Percentiles rank a stretch among this genome's conserved stretches.
phyloP scores from a whole-genome alignment of 306 rosid species.

The Glycine tomentella region DNA sequence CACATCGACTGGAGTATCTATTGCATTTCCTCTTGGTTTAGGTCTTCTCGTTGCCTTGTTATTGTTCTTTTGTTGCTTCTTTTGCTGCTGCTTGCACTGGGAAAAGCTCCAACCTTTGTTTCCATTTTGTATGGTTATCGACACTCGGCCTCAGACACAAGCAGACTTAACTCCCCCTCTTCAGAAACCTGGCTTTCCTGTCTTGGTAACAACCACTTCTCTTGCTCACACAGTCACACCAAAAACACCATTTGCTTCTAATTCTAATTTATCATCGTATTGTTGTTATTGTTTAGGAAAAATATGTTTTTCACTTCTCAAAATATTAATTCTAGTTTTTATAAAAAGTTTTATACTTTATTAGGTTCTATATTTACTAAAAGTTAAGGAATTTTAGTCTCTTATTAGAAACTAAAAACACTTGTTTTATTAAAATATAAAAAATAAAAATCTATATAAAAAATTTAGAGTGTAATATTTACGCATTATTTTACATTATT shows the following conservation, averaged over 20 bases:
- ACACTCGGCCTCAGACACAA: slow-evolving; percentile 4
- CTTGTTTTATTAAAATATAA: too few relatives aligned
- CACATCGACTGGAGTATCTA: slow-evolving; percentile 39
- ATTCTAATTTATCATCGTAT: too few relatives aligned
- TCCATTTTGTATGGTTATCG: slow-evolving; percentile 2
- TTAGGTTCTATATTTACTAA: too few relatives aligned
- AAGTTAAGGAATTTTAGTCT: too few relatives aligned
- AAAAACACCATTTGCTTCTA: too few relatives aligned
- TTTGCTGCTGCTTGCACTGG: slow-evolving; percentile 72
- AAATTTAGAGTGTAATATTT: too few relatives aligned
- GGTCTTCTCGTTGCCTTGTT: slow-evolving; percentile 62
- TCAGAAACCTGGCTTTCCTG: slow-evolving; percentile 50
- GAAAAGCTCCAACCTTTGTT: slow-evolving; percentile 56
- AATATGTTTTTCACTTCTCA: too few relatives aligned
- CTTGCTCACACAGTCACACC: neutral
- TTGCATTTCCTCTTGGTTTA: slow-evolving; percentile 71
- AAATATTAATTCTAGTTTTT: too few relatives aligned
- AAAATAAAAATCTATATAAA: too few relatives aligned
- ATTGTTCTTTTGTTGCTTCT: slow-evolving; percentile 53
- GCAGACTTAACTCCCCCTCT: slow-evolving; percentile 33
- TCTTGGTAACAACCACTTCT: slow-evolving; percentile 44
- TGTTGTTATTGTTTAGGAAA: neutral
- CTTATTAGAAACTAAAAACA: too few relatives aligned
- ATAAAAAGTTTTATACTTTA: too few relatives aligned
- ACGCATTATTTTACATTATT: too few relatives aligned